Evolutionary conservation across 306 rosid species (phyloP).

Genomic region (Fragaria nilgerrensis): DNA sequence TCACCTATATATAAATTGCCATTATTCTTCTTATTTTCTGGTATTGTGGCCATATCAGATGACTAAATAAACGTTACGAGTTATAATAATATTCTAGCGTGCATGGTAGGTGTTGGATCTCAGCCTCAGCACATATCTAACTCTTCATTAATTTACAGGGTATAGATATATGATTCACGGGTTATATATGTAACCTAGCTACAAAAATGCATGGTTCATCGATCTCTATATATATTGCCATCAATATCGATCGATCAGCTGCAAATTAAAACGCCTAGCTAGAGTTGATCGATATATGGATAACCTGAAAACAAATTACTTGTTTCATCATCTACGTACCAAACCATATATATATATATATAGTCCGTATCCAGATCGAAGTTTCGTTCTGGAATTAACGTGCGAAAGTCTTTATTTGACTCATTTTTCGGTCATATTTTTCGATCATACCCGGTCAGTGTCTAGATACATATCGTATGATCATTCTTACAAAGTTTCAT

Average conservation of each 20-base stretch:
- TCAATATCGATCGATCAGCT: background rate
- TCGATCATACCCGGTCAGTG: no score
- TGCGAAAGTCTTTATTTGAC: no score
- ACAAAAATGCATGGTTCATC: background rate
- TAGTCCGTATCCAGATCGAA: no score
- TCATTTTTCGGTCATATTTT: no score
- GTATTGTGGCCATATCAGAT: background rate
- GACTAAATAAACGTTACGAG: background rate
- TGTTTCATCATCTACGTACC: background rate
- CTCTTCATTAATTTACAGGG: no score
- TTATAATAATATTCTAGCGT: background rate
- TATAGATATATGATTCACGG: background rate
- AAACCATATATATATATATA: background rate
- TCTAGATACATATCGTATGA: no score
- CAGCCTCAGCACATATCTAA: background rate
- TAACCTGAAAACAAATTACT: background rate
- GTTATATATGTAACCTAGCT: background rate
- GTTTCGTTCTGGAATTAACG: no score
- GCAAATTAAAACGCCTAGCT: background rate
- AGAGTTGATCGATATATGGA: background rate
- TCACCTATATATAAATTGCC: background rate
- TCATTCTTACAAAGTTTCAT: no score
- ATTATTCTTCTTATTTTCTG: background rate
- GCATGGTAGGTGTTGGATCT: constrained; percentile 1
- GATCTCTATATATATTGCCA: background rate